phyloP scores from a whole-genome alignment of 2,329 filamentous ascomycete genomes.

The Stemphylium lycopersici region DNA sequence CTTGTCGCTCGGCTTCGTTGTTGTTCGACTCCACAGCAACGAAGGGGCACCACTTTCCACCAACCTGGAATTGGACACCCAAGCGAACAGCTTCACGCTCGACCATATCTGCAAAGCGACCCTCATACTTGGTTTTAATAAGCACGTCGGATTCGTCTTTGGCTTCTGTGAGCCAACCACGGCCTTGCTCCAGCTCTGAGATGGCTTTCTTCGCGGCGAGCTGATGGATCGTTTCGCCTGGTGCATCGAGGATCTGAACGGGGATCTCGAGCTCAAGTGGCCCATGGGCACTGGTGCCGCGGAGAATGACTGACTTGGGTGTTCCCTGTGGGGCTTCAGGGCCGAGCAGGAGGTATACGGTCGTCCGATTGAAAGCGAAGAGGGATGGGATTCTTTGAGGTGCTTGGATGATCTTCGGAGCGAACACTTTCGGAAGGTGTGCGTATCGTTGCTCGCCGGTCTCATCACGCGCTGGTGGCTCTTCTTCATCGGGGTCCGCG shows the following conservation, averaged over 20 bases:
- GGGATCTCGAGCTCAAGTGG: slow-evolving; percentile 70
- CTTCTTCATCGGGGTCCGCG: slow-evolving; percentile 52
- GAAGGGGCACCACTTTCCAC: slow-evolving; percentile 74
- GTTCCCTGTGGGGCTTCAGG: slow-evolving; percentile 55
- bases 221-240: slow-evolving; percentile 68
- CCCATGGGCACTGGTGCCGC: slow-evolving; percentile 62
- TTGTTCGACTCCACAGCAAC: slow-evolving; percentile 64
- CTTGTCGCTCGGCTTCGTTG: not conserved
- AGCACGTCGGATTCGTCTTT: slow-evolving; percentile 47
- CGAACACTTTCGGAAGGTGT: slow-evolving; percentile 59
- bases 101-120: slow-evolving; percentile 64
- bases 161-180: slow-evolving; percentile 63
- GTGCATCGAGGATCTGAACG: slow-evolving; percentile 56
- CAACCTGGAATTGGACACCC: slow-evolving; percentile 70
- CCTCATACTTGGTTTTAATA: slow-evolving; percentile 52
- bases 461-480: slow-evolving; percentile 33
- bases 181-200: slow-evolving; percentile 71
- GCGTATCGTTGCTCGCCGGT: slow-evolving; percentile 50
- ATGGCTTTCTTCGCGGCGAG: slow-evolving; percentile 72
- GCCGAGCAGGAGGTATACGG: slow-evolving; percentile 69
- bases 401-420: slow-evolving; percentile 67
- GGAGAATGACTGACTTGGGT: slow-evolving; percentile 64
- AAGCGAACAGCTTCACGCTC: slow-evolving; percentile 70
- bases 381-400: slow-evolving; percentile 68
- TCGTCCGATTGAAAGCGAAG: slow-evolving; percentile 70